Evolutionary conservation across 2,329 filamentous ascomycete species (phyloP).

Genomic region (Monosporascus sp.): DNA sequence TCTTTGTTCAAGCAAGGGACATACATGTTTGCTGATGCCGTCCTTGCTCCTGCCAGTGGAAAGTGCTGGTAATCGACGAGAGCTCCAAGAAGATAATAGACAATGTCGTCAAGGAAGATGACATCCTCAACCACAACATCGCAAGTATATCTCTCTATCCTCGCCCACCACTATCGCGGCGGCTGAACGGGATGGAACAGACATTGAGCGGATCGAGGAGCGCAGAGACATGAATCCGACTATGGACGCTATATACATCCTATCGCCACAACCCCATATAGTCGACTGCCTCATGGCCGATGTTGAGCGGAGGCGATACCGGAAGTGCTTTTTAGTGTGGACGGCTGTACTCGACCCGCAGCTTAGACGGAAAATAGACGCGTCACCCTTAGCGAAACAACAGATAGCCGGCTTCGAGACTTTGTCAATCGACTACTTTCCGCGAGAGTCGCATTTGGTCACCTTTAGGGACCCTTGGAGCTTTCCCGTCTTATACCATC

Average conservation of each 20-base stretch:
- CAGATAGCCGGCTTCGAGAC: slow-evolving; percentile 77
- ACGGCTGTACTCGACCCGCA: slow-evolving; percentile 66
- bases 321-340: slow-evolving; percentile 78
- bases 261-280: slow-evolving; percentile 80
- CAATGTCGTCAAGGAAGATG: slow-evolving; percentile 89
- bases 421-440: slow-evolving; percentile 82
- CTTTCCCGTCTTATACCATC: slow-evolving; percentile 89
- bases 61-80: slow-evolving; percentile 87
- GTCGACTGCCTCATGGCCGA: slow-evolving; percentile 93
- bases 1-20: neutral
- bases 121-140: slow-evolving; percentile 94
- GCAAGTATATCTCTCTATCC: slow-evolving; percentile 60
- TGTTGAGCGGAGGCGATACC: slow-evolving; percentile 78
- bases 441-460: slow-evolving; percentile 83
- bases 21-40: slow-evolving; percentile 9
- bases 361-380: slow-evolving; percentile 69
- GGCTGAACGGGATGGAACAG: slow-evolving; percentile 40
- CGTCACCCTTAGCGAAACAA: slow-evolving; percentile 61
- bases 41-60: slow-evolving; percentile 62
- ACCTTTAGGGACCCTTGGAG: slow-evolving; percentile 95
- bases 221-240: slow-evolving; percentile 74
- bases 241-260: slow-evolving; percentile 92
- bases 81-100: slow-evolving; percentile 79
- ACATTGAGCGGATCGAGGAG: slow-evolving; percentile 92
- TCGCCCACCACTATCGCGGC: slow-evolving; percentile 13